A percentile compares a stretch with the other conserved stretches of the same genome.
phyloP scores from a whole-genome alignment of 352 stramenopile species.

The Thraustotheca clavata region DNA sequence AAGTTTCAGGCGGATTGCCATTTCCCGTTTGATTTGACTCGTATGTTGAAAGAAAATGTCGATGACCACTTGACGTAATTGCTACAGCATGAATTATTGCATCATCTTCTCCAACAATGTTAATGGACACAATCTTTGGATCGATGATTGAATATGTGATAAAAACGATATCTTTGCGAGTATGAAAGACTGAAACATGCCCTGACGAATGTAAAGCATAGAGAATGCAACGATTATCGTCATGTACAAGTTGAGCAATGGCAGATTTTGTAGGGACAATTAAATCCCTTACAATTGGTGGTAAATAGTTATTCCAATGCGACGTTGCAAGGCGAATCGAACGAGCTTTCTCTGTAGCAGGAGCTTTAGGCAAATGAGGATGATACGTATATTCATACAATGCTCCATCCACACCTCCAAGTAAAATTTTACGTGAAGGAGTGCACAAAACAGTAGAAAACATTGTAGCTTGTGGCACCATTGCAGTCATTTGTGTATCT shows the following conservation, averaged over 20 bases:
- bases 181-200: conserved; percentile 66
- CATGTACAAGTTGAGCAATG: conserved; percentile 82
- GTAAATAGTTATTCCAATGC: conserved; percentile 4
- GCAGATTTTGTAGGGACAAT: conserved; percentile 38
- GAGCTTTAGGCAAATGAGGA: conserved; percentile 21
- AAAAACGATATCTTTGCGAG: conserved; percentile 53
- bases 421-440: conserved; percentile 88
- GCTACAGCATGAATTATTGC: conserved; percentile 82
- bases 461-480: neutral
- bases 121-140: conserved; percentile 58
- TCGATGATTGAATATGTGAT: conserved; percentile 36
- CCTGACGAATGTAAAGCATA: conserved; percentile 79
- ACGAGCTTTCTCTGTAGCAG: neutral
- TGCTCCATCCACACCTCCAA: conserved; percentile 92
- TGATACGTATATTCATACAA: conserved; percentile 92
- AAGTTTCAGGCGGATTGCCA: neutral
- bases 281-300: conserved; percentile 8
- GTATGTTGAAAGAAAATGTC: conserved; percentile 88
- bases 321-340: conserved; percentile 1
- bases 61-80: conserved; percentile 85
- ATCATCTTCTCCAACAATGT: conserved; percentile 27
- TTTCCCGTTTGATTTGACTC: conserved; percentile 30
- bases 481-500: conserved; percentile 15
- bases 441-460: conserved; percentile 60
- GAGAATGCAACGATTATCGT: conserved; percentile 82